A percentile compares a stretch with the other conserved stretches of the same genome.
Conservation (phyloP, 2,329 filamentous ascomycete genomes). For the Fusarium zealandicum region DNA sequence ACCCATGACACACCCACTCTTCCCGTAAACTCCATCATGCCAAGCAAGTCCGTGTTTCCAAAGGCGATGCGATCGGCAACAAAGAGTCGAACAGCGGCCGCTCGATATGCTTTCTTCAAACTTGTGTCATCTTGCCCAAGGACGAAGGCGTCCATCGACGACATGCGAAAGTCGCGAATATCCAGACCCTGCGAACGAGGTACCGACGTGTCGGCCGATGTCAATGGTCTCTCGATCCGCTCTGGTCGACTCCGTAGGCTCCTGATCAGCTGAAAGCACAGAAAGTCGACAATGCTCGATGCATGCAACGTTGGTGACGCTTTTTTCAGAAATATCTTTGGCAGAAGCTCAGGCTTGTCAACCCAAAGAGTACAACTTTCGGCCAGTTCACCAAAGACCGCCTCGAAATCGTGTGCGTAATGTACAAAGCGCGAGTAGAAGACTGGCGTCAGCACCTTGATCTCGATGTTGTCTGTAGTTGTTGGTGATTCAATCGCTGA, state of each 20-base stretch:
- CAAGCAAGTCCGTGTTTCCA: conserved; percentile 44
- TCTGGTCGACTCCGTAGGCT: conserved; percentile 52
- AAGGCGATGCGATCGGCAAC: conserved; percentile 52
- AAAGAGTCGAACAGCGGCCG: conserved; percentile 52
- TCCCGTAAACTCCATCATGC: conserved; percentile 44
- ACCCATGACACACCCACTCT: conserved; percentile 47
- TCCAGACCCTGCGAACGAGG: conserved; percentile 43
- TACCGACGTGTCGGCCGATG: conserved; percentile 44
- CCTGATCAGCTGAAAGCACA: conserved; percentile 54
- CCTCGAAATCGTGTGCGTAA: conserved; percentile 68
- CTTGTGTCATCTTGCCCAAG: conserved; percentile 43
- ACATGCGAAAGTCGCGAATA: conserved; percentile 57
- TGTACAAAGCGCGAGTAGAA: conserved; percentile 73
- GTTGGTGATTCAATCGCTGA: conserved; percentile 27
- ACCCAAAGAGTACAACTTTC: conserved; percentile 66
- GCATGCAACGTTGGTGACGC: conserved; percentile 47
- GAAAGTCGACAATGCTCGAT: conserved; percentile 48
- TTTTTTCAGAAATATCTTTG: conserved; percentile 53
- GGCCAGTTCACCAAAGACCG: conserved; percentile 65
- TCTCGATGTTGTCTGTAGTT: conserved; percentile 52
- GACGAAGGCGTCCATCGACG: conserved; percentile 60
- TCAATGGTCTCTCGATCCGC: conserved; percentile 51
- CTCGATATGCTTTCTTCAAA: conserved; percentile 47
- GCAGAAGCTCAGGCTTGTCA: conserved; percentile 61
- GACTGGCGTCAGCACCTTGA: conserved; percentile 67